These are phyloP conservation scores for Globisporangium perplexum DNA, from an alignment of 352 stramenopile species.

Conservation along the genomic window DNA sequence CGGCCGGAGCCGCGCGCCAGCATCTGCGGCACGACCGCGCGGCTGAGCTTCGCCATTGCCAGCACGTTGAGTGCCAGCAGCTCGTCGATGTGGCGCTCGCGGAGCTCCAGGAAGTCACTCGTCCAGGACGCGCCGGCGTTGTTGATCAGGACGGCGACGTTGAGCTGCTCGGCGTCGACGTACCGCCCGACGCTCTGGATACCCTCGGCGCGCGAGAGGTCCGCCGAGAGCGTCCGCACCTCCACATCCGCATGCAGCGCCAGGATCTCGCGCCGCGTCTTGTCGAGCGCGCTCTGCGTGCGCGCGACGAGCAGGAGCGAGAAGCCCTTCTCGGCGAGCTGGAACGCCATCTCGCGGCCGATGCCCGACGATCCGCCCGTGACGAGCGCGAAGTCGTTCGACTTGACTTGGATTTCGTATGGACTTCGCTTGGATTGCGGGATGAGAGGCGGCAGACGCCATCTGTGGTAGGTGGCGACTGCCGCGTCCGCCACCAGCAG, in stretches of 20 bases:
- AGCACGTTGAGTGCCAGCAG: conserved; percentile 71
- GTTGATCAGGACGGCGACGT: conserved; percentile 85
- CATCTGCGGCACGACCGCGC: conserved; percentile 70
- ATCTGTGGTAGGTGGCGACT: conserved; percentile 59
- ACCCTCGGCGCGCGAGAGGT: conserved; percentile 42
- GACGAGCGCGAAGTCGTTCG: conserved; percentile 60
- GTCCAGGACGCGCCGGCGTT: conserved; percentile 49
- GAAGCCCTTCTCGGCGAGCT: conserved; percentile 74
- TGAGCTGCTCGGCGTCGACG: conserved; percentile 42
- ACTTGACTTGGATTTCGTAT: too few species aligned
- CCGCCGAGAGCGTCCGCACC: conserved; percentile 34
- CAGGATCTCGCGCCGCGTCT: conserved; percentile 63
- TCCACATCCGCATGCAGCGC: conserved; percentile 54
- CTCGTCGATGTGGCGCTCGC: conserved; percentile 33
- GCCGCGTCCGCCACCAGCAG: conserved; percentile 50
- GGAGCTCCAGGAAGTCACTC: conserved; percentile 41
- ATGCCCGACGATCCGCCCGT: conserved; percentile 73
- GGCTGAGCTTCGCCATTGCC: conserved; percentile 52
- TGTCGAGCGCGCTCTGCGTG: conserved; percentile 48
- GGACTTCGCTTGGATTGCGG: conserved; percentile 44
- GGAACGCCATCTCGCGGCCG: conserved; percentile 73
- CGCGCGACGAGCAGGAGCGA: conserved; percentile 66
- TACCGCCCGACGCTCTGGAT: conserved; percentile 48
- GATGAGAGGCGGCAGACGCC: conserved; percentile 37
- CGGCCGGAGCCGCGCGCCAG: conserved; percentile 50